phyloP scores from a whole-genome alignment of 2,329 filamentous ascomycete genomes.

The Fusarium ambrosium region DNA sequence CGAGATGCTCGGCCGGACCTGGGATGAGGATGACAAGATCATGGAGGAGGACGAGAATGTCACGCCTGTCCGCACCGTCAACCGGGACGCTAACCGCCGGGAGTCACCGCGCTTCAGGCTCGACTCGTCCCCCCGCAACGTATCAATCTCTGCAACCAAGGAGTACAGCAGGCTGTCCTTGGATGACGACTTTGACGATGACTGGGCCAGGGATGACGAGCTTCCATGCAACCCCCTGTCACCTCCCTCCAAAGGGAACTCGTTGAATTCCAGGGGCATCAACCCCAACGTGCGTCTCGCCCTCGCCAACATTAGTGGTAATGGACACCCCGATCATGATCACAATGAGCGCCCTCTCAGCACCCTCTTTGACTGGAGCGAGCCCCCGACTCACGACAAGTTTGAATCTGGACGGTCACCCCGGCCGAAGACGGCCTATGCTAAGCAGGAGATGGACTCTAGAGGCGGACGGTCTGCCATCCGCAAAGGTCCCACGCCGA shows the following conservation, averaged over 20 bases:
- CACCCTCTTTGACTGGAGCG: conserved; percentile 84
- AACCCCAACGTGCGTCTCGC: conserved; percentile 68
- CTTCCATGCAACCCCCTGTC: conserved; percentile 69
- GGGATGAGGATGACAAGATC: conserved; percentile 69
- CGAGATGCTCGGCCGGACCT: conserved; percentile 68
- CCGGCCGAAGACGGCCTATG: conserved; percentile 81
- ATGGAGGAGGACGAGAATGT: conserved; percentile 73
- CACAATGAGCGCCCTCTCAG: conserved; percentile 67
- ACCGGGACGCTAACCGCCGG: conserved; percentile 29
- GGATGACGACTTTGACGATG: conserved; percentile 73
- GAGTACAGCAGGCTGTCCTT: conserved; percentile 67
- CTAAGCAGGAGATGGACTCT: conserved; percentile 78
- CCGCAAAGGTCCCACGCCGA: conserved; percentile 76
- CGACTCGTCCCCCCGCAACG: conserved; percentile 49
- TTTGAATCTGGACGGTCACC: conserved; percentile 69
- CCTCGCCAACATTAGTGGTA: conserved; percentile 66
- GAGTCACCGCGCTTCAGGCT: conserved; percentile 48
- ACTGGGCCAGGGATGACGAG: conserved; percentile 70
- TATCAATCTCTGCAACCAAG: conserved; percentile 51
- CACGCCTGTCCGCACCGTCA: conserved; percentile 62
- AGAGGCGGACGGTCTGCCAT: conserved; percentile 77
- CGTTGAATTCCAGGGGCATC: conserved; percentile 66
- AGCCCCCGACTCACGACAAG: conserved; percentile 74
- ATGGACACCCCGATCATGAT: conserved; percentile 51
- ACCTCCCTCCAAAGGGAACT: conserved; percentile 65